These are phyloP conservation scores for Parachlorella kessleri DNA, from an alignment of 139 green algal genomes.

Conservation along the genomic window DNA sequence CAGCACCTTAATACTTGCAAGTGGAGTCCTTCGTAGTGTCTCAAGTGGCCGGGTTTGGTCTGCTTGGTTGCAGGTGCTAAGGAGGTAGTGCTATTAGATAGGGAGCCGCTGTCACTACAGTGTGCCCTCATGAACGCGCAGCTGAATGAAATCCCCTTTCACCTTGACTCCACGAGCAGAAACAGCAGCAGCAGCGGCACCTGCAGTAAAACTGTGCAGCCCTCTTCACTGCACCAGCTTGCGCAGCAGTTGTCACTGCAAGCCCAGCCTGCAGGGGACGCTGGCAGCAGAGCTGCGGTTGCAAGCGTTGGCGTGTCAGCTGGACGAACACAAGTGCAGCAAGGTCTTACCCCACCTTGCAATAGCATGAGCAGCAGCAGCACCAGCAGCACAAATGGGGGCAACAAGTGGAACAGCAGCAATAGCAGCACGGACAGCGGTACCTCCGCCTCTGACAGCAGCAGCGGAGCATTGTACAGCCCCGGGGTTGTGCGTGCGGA, in stretches of 20 bases:
- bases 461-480: background rate
- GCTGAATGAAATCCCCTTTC: constrained; percentile 13
- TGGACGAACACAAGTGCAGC: too few relatives aligned
- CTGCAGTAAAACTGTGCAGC: too few relatives aligned
- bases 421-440: constrained; percentile 28
- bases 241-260: background rate
- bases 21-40: too few relatives aligned
- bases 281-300: constrained; percentile 3
- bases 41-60: too few relatives aligned
- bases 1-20: too few relatives aligned
- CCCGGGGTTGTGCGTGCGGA: constrained; percentile 24
- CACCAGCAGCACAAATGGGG: too few relatives aligned
- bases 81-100: constrained; percentile 79
- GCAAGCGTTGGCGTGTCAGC: constrained; percentile 2
- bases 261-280: constrained; percentile 7
- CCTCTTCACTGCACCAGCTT: too few relatives aligned
- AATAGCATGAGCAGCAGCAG: too few relatives aligned
- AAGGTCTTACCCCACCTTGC: too few relatives aligned
- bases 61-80: constrained; percentile 61
- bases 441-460: too few relatives aligned
- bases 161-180: background rate
- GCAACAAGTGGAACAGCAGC: background rate
- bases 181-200: constrained; percentile 8
- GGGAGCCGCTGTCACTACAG: constrained; percentile 79
- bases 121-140: constrained; percentile 62